Evolutionary conservation across 495 filamentous ascomycete genomes (phyloP).

Genomic region (Letharia columbiana): DNA sequence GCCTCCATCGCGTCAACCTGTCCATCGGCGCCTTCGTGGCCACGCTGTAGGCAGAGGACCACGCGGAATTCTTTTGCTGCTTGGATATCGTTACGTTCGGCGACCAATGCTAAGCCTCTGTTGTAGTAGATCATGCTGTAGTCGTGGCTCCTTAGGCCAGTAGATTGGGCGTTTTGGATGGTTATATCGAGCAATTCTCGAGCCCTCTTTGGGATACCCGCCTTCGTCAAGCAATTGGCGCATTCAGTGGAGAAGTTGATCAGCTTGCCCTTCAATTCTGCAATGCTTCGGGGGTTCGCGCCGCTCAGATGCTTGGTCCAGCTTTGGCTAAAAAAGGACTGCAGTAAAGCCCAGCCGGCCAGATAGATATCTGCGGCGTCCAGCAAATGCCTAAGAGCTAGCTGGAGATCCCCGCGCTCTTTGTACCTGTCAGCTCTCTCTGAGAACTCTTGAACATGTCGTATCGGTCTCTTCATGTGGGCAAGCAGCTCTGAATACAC

Average conservation of each 20-base stretch:
- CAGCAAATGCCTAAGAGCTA: neutral
- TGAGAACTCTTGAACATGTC: neutral
- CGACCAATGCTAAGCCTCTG: neutral
- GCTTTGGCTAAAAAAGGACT: too few relatives aligned
- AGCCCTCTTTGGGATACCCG: too few relatives aligned
- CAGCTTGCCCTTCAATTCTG: neutral
- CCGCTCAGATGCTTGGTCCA: too few relatives aligned
- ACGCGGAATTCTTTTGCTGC: neutral
- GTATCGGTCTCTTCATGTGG: neutral
- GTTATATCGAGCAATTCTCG: too few relatives aligned
- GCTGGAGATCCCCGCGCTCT: neutral
- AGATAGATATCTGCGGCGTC: neutral
- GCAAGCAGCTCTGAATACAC: neutral
- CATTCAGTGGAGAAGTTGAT: neutral
- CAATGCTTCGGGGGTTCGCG: neutral
- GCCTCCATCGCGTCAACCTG: neutral
- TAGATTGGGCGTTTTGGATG: too few relatives aligned
- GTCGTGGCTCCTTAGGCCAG: too few relatives aligned
- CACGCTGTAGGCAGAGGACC: neutral
- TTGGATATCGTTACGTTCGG: neutral
- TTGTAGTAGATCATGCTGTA: neutral
- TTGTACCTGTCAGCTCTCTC: neutral
- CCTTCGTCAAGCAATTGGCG: neutral
- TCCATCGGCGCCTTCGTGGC: neutral
- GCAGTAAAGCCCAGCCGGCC: neutral